Evolutionary conservation across 345 rosid genomes (phyloP).

Genomic region (Rubroshorea leprosula): DNA sequence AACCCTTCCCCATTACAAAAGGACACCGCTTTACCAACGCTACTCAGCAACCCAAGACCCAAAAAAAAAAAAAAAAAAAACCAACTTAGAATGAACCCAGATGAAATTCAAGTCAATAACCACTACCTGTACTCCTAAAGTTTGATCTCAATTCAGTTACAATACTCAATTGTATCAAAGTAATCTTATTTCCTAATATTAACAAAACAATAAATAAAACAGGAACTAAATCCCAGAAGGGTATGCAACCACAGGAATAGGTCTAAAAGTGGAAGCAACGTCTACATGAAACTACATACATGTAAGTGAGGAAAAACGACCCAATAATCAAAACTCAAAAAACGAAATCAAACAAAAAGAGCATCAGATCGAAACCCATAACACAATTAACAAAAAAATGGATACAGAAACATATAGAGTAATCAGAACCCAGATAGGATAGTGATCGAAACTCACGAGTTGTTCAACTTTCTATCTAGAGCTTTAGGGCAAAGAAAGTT

Average conservation of each 20-base stretch:
- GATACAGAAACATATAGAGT: neutral
- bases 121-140: neutral
- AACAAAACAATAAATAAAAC: neutral
- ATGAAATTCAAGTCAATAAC: conserved; percentile 2
- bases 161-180: neutral
- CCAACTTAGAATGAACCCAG: conserved; percentile 15
- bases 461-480: conserved; percentile 2
- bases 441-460: conserved; percentile 13
- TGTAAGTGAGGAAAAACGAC: neutral
- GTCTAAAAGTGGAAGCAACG: neutral
- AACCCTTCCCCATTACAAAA: conserved; percentile 68
- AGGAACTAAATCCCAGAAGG: neutral
- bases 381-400: neutral
- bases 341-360: neutral
- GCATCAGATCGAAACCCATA: conserved; percentile 11
- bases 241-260: no score
- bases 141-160: neutral
- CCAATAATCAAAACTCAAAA: conserved; percentile 5
- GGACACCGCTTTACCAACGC: neutral
- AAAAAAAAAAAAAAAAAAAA: no score
- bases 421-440: conserved; percentile 2
- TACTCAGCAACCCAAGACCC: conserved; percentile 18
- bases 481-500: neutral
- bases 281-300: neutral
- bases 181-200: neutral